A percentile compares a stretch with the other conserved stretches of the same genome.
Evolutionary conservation across 805 yeast species (phyloP).

Genomic region (Sporopachydermia quercuum): DNA sequence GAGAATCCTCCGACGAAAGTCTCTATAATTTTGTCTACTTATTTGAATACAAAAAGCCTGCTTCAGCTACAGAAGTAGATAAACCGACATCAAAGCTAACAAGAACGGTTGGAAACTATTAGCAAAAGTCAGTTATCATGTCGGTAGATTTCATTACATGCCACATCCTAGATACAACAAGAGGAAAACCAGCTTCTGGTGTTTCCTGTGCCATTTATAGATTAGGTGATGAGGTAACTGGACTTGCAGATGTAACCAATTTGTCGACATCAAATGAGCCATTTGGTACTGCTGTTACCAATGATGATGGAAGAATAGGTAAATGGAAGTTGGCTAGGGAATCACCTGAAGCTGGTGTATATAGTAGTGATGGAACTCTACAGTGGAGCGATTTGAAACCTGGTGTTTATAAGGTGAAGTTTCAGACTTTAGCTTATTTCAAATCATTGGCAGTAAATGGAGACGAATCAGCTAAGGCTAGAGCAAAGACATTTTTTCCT

Average conservation of each 20-base stretch:
- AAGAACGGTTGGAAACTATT: too few species aligned
- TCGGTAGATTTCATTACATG: conserved; percentile 58
- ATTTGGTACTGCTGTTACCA: conserved; percentile 58
- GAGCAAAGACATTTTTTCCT: conserved; percentile 61
- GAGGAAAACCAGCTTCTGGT: conserved; percentile 68
- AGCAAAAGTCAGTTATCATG: too few species aligned
- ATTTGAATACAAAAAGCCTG: too few species aligned
- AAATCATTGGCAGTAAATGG: conserved; percentile 10
- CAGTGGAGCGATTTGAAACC: conserved; percentile 19
- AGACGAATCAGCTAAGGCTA: conserved; percentile 14
- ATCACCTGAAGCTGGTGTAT: conserved; percentile 20
- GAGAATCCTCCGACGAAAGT: too few species aligned
- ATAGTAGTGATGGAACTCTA: conserved; percentile 5
- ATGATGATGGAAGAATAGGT: conserved; percentile 67
- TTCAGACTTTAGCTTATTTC: conserved; percentile 61
- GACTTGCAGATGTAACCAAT: conserved; percentile 7
- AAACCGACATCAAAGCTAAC: too few species aligned
- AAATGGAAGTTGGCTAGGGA: conserved; percentile 40
- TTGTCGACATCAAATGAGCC: conserved; percentile 16
- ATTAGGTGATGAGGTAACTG: conserved; percentile 12
- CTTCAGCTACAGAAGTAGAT: too few species aligned
- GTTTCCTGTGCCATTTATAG: conserved; percentile 51
- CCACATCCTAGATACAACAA: conserved; percentile 74
- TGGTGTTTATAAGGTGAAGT: conserved; percentile 64
- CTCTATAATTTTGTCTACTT: too few species aligned